phyloP scores from a whole-genome alignment of 2,329 filamentous ascomycete species.

The Lasiodiplodia theobromae region DNA sequence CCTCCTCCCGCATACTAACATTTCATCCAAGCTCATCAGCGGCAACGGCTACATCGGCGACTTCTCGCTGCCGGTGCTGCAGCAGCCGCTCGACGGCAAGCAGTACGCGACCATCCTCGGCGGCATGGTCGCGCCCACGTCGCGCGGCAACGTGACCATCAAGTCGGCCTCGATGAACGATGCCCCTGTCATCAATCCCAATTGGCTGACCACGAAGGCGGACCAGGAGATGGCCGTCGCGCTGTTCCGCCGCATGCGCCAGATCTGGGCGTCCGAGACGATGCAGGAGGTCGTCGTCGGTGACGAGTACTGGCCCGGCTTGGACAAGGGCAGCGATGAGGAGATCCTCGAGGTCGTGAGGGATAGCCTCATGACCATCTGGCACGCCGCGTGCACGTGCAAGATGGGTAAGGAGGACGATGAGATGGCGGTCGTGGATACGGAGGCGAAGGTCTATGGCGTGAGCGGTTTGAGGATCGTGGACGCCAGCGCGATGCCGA shows the following conservation, averaged over 20 bases:
- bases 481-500: constrained; percentile 43
- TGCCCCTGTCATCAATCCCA: constrained; percentile 43
- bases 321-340: constrained; percentile 35
- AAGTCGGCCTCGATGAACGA: constrained; percentile 36
- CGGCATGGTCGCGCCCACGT: constrained; percentile 43
- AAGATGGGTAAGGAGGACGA: constrained; percentile 44
- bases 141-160: constrained; percentile 46
- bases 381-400: constrained; percentile 47
- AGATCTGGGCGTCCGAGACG: constrained; percentile 37
- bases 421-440: constrained; percentile 46
- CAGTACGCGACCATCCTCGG: constrained; percentile 44
- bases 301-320: constrained; percentile 41
- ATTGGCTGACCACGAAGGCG: constrained; percentile 43
- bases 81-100: constrained; percentile 38
- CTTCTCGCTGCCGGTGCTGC: constrained; percentile 33
- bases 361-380: constrained; percentile 38
- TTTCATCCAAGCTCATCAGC: constrained; percentile 35
- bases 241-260: constrained; percentile 41
- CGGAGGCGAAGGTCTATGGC: constrained; percentile 46
- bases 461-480: constrained; percentile 48
- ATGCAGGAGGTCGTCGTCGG: constrained; percentile 37
- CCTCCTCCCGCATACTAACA: too few relatives aligned
- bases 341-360: constrained; percentile 38
- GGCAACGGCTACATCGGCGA: constrained; percentile 34
- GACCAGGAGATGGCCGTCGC: constrained; percentile 45